Conservation (phyloP, 306 rosid species). For the Cucumis sativus region Cucumber_9930_V3 NC_026655.2:4393501-4394000, state of each 20-base stretch:
- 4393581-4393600: slow-evolving; percentile 1
- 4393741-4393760: background rate
- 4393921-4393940: slow-evolving; percentile 17
- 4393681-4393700: too few species aligned
- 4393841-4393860: slow-evolving; percentile 10
- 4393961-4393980: slow-evolving; percentile 37
- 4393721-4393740: too few species aligned
- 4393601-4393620: too few species aligned
- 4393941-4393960: slow-evolving; percentile 43
- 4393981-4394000: slow-evolving; percentile 43
- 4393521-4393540: slow-evolving; percentile 14
- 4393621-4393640: too few species aligned
- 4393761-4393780: background rate
- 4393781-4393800: background rate
- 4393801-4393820: background rate
- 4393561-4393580: slow-evolving; percentile 14
- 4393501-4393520: background rate
- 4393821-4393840: background rate
- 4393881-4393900: slow-evolving; percentile 19
- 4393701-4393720: too few species aligned
- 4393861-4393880: slow-evolving; percentile 5
- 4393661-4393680: too few species aligned
- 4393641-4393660: too few species aligned
- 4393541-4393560: slow-evolving; percentile 14
- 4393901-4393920: slow-evolving; percentile 19